A percentile compares a stretch with the other conserved stretches of the same genome.
Evolutionary conservation across 148 eudicot species (phyloP).

Genomic region (Diospyros lotus): DNA sequence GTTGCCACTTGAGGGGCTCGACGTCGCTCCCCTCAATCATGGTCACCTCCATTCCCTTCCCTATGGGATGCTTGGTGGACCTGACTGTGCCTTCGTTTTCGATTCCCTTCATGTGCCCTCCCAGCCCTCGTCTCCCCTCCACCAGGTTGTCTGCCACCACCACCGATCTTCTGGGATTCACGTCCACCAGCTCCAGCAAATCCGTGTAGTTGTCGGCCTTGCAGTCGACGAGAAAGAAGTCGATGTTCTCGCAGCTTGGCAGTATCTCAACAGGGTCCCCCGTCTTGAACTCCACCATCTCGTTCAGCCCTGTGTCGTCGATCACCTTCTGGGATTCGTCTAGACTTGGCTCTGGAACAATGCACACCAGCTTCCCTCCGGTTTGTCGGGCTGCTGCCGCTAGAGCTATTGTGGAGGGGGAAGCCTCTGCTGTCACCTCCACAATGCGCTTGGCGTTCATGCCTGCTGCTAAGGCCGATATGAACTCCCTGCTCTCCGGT

Average conservation of each 20-base stretch:
- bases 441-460: constrained; percentile 39
- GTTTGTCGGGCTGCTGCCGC: constrained; percentile 52
- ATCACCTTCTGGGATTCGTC: constrained; percentile 28
- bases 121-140: constrained; percentile 28
- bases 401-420: constrained; percentile 39
- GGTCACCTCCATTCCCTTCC: constrained; percentile 31
- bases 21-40: constrained; percentile 23
- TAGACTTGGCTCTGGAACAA: constrained; percentile 27
- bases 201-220: constrained; percentile 14
- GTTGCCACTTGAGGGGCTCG: not conserved
- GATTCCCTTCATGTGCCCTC: constrained; percentile 26
- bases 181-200: constrained; percentile 24
- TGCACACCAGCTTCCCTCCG: constrained; percentile 44
- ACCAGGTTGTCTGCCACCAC: constrained; percentile 38
- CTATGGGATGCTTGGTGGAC: constrained; percentile 35
- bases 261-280: constrained; percentile 31
- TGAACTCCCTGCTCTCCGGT: constrained; percentile 36
- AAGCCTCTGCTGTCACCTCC: constrained; percentile 37
- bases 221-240: constrained; percentile 35
- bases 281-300: constrained; percentile 36
- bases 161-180: constrained; percentile 27
- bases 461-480: constrained; percentile 49
- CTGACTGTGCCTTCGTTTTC: constrained; percentile 17
- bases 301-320: constrained; percentile 25
- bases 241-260: constrained; percentile 26